phyloP scores from a whole-genome alignment of 257 asterid species.

The Salvia hispanica region DNA sequence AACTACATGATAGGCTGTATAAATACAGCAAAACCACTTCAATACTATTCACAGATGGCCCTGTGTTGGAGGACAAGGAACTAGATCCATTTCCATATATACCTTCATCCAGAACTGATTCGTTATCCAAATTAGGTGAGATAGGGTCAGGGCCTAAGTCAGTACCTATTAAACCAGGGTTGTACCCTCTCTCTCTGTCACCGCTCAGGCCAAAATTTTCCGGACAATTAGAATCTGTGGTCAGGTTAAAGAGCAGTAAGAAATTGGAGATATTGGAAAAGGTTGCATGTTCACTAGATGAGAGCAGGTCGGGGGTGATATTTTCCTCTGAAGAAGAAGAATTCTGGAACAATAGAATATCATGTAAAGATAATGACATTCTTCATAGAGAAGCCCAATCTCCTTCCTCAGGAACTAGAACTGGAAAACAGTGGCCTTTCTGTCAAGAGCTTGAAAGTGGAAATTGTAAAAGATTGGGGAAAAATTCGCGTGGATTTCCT shows the following conservation, averaged over 20 bases:
- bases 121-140: constrained; percentile 30
- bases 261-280: constrained; percentile 37
- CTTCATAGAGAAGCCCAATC: constrained; percentile 36
- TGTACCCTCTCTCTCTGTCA: constrained; percentile 54
- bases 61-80: constrained; percentile 57
- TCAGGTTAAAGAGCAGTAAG: constrained; percentile 34
- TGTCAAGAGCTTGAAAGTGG: constrained; percentile 39
- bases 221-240: constrained; percentile 33
- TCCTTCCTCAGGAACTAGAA: constrained; percentile 43
- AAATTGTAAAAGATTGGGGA: constrained; percentile 41
- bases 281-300: constrained; percentile 44
- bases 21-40: constrained; percentile 37
- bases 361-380: constrained; percentile 39
- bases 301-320: constrained; percentile 38
- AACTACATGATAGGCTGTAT: constrained; percentile 33
- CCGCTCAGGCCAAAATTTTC: constrained; percentile 61
- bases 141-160: constrained; percentile 33
- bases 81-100: constrained; percentile 32
- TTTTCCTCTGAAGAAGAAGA: constrained; percentile 51
- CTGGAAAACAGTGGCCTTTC: constrained; percentile 47
- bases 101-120: constrained; percentile 40
- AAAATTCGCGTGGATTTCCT: constrained; percentile 54
- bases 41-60: constrained; percentile 60
- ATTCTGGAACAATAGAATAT: constrained; percentile 41
- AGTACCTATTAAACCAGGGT: constrained; percentile 31